A percentile compares a stretch with the other conserved stretches of the same genome.
These are phyloP conservation scores for Acarospora socialis DNA, from an alignment of 2,329 filamentous ascomycete species.

Conservation along the genomic window DNA sequence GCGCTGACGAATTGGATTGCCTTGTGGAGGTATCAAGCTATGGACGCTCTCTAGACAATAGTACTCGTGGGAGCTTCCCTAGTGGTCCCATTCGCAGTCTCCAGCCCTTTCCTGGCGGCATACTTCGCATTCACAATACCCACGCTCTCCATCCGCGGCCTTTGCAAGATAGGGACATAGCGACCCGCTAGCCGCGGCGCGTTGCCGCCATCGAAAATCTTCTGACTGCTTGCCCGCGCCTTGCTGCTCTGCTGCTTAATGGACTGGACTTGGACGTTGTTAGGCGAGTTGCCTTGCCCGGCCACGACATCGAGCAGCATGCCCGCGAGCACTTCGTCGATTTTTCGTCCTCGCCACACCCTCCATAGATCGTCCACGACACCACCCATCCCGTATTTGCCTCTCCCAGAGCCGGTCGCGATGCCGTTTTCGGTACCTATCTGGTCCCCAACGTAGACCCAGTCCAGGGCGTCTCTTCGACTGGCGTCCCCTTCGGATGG, in stretches of 20 bases:
- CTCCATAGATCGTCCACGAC: constrained; percentile 67
- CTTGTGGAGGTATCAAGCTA: too few relatives aligned
- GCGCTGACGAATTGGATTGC: too few relatives aligned
- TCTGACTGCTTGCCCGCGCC: constrained; percentile 27
- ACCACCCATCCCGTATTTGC: constrained; percentile 50
- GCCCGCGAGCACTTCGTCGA: constrained; percentile 74
- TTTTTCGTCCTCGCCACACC: constrained; percentile 69
- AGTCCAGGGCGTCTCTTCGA: constrained; percentile 50
- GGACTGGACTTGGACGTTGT: neutral
- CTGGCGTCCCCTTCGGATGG: constrained; percentile 38
- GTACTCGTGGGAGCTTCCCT: too few relatives aligned
- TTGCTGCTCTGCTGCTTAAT: constrained; percentile 19
- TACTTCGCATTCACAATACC: constrained; percentile 50
- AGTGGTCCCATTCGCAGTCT: constrained; percentile 1
- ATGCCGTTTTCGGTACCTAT: constrained; percentile 21
- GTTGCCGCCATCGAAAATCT: constrained; percentile 46
- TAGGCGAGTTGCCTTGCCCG: constrained; percentile 20
- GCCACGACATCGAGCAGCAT: constrained; percentile 53
- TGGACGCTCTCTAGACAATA: too few relatives aligned
- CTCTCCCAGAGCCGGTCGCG: constrained; percentile 23
- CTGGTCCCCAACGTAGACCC: constrained; percentile 66
- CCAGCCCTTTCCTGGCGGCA: constrained; percentile 33
- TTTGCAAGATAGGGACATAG: constrained; percentile 43
- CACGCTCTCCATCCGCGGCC: constrained; percentile 41
- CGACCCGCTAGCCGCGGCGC: constrained; percentile 38